These are phyloP conservation scores for Pterocarpus santalinus DNA, from an alignment of 306 rosid genomes.

Conservation along the genomic window DNA sequence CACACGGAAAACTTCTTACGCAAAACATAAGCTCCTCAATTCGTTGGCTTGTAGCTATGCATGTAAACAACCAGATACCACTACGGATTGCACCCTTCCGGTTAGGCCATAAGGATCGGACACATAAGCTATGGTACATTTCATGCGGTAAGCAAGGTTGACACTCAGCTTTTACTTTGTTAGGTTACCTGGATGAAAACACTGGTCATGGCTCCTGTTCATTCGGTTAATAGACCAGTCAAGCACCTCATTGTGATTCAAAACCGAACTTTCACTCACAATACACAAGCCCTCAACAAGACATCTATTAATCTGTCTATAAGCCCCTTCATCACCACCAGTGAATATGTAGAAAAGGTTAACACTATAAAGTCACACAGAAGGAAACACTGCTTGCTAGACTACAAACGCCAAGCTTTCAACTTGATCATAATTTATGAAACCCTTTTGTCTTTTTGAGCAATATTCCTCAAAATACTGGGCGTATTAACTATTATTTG, in stretches of 20 bases:
- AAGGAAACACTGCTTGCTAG: neutral
- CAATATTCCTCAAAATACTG: neutral
- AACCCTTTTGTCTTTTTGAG: conserved; percentile 33
- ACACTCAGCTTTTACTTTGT: neutral
- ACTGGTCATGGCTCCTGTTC: neutral
- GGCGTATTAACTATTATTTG: too few species aligned
- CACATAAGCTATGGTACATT: neutral
- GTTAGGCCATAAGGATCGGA: too few species aligned
- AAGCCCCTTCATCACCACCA: neutral
- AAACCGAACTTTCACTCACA: conserved; percentile 4
- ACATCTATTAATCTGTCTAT: conserved; percentile 6
- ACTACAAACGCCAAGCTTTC: conserved; percentile 26
- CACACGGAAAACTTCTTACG: conserved; percentile 5
- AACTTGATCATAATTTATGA: conserved; percentile 31
- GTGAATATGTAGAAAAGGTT: neutral
- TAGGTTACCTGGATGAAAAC: neutral
- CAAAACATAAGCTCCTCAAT: neutral
- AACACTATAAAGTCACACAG: neutral
- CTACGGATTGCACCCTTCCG: neutral
- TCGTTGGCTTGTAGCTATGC: neutral
- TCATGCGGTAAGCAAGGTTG: neutral
- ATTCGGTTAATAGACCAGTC: conserved; percentile 10
- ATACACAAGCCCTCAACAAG: neutral
- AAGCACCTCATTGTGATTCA: neutral
- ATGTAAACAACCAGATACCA: conserved; percentile 1